Base-by-base conservation (phyloP, 2,329 filamentous ascomycete species). In the Aspergillus caelatus region DNA sequence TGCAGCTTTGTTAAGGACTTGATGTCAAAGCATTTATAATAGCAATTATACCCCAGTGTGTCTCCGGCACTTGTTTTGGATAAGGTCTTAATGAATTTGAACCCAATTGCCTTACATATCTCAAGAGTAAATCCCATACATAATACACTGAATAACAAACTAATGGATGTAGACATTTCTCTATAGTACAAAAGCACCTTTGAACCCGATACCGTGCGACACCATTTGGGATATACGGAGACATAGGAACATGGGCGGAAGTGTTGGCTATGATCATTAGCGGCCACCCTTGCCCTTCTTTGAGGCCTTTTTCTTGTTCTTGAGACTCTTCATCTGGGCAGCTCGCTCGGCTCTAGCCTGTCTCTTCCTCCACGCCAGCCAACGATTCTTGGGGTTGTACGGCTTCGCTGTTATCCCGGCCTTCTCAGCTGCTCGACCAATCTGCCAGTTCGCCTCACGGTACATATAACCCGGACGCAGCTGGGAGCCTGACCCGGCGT, bases 371-470 rank as follows among this genome's bases (percentile, higher is more conserved):
- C 89, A 91, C 16, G 89, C 89, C 70, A 84, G 78, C 82, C 86
- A 91, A 57, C 87, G 80, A 72, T 89, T 86, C 45, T 84, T 83
- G 14, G 83, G 84, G 64, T 86, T 82, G 72, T 85, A 89, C 50
- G 81, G 69, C 73, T 79, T 79, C 7, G 88, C 87, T 66, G 81
- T 81, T 59, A 88, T 81, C 28, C 85, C 84, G 28, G 84, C 84
- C 74, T 82, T 83, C 77, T 91, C 87, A 7, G 86, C 87, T 32
- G 83, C 83, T 6, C 87, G 79, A 60, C 88, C 88, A 81, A 91
- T 90, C 76, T 87, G 79, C 86, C 87, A 89, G 75, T 91, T 91
- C 9, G 85, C 81, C 76, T 89, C 83, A 67, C 89, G 81, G 73
- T 86, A 89, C 79, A 87, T 86, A 72, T 89, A 89, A 4, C 87